These are phyloP conservation scores for Pseudozyma tsukubaensis DNA, from an alignment of 1,284 basidiomycete genomes.

Conservation along the genomic window DNA sequence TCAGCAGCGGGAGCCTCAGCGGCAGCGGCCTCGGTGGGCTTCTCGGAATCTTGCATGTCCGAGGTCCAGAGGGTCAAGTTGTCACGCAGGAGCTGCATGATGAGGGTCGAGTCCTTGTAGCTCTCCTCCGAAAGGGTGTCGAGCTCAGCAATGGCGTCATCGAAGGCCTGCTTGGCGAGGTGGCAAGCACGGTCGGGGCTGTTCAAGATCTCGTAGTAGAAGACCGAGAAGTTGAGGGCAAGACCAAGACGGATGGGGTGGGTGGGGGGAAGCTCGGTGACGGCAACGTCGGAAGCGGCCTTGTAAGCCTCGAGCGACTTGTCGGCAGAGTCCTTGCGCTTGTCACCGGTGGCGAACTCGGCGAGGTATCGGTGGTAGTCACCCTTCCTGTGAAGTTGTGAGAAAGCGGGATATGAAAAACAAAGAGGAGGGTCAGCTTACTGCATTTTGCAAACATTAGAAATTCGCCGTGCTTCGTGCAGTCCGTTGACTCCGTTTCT, in stretches of 20 bases:
- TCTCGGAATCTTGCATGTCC: slow-evolving; percentile 78
- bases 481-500: not conserved
- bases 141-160: slow-evolving; percentile 99
- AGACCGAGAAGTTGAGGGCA: slow-evolving; percentile 99
- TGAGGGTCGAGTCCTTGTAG: slow-evolving; percentile 91
- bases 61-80: slow-evolving; percentile 97
- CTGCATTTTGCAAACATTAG: not conserved
- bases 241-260: slow-evolving; percentile 99
- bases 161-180: slow-evolving; percentile 99
- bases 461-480: not conserved
- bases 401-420: not conserved
- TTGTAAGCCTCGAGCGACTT: slow-evolving; percentile 99
- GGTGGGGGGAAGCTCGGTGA: slow-evolving; percentile 96
- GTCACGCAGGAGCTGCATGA: slow-evolving; percentile 99
- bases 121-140: slow-evolving; percentile 99
- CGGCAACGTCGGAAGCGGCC: slow-evolving; percentile 97
- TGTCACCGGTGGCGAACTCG: slow-evolving; percentile 98
- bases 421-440: not conserved
- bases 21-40: slow-evolving; percentile 66
- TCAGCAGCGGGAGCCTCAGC: slow-evolving; percentile 63
- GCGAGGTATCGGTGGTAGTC: slow-evolving; percentile 99
- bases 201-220: slow-evolving; percentile 99
- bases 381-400: slow-evolving; percentile 82
- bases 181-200: slow-evolving; percentile 98
- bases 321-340: slow-evolving; percentile 97